Evolutionary conservation across 2,329 filamentous ascomycete species (phyloP).

Genomic region (Trichoderma koningii): DNA sequence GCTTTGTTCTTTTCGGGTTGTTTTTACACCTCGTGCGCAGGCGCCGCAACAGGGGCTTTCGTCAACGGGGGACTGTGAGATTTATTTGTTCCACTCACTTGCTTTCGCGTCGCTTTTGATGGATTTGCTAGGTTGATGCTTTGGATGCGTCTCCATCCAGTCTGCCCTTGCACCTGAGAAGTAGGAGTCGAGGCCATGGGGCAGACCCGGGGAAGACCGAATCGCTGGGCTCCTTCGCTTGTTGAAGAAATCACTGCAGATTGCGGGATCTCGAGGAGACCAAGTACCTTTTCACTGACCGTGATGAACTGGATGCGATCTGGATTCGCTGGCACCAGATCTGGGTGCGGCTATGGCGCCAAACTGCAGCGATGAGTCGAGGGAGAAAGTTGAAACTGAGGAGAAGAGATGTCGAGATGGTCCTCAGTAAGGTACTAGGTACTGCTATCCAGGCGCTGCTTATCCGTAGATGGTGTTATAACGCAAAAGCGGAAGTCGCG

Average conservation of each 20-base stretch:
- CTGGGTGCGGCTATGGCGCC: neutral
- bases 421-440: too few species aligned
- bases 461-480: too few species aligned
- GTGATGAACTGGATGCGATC: neutral
- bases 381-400: neutral
- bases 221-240: neutral
- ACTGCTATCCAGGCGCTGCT: too few species aligned
- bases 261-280: neutral
- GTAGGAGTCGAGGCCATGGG: constrained; percentile 1
- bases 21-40: constrained; percentile 23
- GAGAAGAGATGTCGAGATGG: neutral
- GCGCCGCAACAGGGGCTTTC: neutral
- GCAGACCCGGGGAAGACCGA: constrained; percentile 17
- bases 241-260: neutral
- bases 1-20: constrained; percentile 28
- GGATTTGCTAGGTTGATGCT: neutral
- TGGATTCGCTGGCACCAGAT: constrained; percentile 3
- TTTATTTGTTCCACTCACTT: neutral
- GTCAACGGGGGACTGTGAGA: neutral
- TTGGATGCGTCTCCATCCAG: constrained; percentile 4
- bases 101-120: neutral
- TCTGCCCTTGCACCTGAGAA: neutral
- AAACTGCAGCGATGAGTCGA: too few species aligned
- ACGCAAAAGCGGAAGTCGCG: neutral
- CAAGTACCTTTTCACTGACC: neutral